A percentile compares a stretch with the other conserved stretches of the same genome.
Conservation (phyloP, 2,329 filamentous ascomycete genomes). For the Metarhizium brunneum region DNA sequence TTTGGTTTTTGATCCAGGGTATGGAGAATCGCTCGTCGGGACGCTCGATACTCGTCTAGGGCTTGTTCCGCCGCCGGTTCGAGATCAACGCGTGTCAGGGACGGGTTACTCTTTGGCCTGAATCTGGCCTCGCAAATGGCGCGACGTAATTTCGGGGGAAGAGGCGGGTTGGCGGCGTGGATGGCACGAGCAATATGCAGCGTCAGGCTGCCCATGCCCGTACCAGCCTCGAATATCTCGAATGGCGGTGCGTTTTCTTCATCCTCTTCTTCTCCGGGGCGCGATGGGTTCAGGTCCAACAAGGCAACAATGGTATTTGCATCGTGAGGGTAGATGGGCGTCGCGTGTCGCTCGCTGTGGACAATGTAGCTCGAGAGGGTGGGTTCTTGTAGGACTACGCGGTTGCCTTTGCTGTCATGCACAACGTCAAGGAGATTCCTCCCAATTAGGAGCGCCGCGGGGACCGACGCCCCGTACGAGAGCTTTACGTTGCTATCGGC, state of each 20-base stretch:
- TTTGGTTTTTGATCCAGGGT: conserved; percentile 57
- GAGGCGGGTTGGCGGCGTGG: conserved; percentile 57
- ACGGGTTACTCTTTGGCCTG: conserved; percentile 8
- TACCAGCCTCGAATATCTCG: conserved; percentile 77
- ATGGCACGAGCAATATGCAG: conserved; percentile 67
- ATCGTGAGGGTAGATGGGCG: conserved; percentile 66
- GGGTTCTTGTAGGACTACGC: conserved; percentile 52
- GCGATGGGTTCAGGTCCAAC: conserved; percentile 60
- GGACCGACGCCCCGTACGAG: conserved; percentile 36
- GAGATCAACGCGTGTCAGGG: conserved; percentile 16
- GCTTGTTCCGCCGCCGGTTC: conserved; percentile 18
- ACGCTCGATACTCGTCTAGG: conserved; percentile 35
- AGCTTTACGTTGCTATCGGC: conserved; percentile 22
- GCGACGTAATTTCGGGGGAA: conserved; percentile 32
- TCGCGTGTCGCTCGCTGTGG: conserved; percentile 60
- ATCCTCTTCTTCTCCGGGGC: conserved; percentile 20
- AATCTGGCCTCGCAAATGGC: conserved; percentile 16
- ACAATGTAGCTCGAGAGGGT: conserved; percentile 66
- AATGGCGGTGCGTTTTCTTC: conserved; percentile 36
- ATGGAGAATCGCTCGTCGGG: conserved; percentile 62
- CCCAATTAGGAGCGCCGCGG: conserved; percentile 53
- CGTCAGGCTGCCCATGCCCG: conserved; percentile 74
- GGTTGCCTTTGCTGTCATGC: conserved; percentile 36
- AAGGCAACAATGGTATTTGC: conserved; percentile 66
- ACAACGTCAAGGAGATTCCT: conserved; percentile 50